Percentiles rank a stretch among this genome's conserved stretches.
Conservation (phyloP, 1,284 basidiomycete species). For the Sanguinoderma infundibulare region DNA sequence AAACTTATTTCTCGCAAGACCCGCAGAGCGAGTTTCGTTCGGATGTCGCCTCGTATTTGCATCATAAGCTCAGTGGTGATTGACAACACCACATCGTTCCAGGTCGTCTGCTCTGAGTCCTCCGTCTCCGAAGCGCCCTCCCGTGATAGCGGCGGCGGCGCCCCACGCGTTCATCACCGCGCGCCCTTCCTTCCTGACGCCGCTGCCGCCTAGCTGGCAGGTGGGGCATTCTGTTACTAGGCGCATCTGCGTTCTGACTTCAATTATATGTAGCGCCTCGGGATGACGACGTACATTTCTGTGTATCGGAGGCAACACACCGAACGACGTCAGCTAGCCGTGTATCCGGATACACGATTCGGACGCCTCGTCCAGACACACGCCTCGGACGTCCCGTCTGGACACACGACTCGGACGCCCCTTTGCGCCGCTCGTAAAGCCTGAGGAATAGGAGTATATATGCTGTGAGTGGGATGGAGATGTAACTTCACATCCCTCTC, state of each 20-base stretch:
- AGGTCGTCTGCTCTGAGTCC: constrained; percentile 54
- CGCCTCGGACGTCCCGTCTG: neutral
- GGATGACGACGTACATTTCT: no score
- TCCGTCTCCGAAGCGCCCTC: constrained; percentile 18
- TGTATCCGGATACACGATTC: no score
- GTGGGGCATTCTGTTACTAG: no score
- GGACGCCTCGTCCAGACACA: neutral
- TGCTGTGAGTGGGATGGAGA: neutral
- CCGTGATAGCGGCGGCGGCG: no score
- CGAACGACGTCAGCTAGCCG: no score
- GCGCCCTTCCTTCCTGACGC: no score
- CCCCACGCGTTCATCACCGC: no score
- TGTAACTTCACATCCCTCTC: neutral
- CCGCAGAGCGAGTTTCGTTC: constrained; percentile 83
- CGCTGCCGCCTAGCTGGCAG: no score
- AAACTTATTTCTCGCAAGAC: constrained; percentile 93
- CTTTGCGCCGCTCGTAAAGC: neutral
- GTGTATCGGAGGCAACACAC: no score
- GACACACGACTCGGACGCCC: neutral
- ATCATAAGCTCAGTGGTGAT: constrained; percentile 90
- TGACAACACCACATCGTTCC: constrained; percentile 93
- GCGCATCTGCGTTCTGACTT: no score
- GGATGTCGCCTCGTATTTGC: constrained; percentile 74
- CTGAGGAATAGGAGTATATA: neutral
- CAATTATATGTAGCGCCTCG: no score